phyloP scores from a whole-genome alignment of 345 rosid genomes.

The Alliaria petiolata region DNA sequence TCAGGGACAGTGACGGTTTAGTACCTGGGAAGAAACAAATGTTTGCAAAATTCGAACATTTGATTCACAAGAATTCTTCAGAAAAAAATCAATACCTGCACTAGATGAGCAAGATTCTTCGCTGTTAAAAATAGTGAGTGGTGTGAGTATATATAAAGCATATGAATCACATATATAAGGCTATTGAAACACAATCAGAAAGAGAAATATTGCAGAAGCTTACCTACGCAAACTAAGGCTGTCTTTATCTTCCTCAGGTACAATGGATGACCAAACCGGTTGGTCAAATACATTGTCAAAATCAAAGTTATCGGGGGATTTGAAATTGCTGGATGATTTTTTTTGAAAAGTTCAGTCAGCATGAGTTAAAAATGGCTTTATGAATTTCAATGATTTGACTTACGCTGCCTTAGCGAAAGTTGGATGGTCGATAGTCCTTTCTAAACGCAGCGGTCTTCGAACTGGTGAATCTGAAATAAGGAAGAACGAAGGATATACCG shows the following conservation, averaged over 20 bases:
- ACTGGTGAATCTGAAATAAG: conserved; percentile 39
- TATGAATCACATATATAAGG: too few relatives aligned
- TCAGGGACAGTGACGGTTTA: conserved; percentile 1
- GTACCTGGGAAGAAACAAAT: not conserved
- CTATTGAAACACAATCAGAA: too few relatives aligned
- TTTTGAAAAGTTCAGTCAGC: not conserved
- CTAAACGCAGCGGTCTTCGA: conserved; percentile 35
- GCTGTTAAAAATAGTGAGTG: conserved; percentile 43
- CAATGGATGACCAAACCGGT: conserved; percentile 38
- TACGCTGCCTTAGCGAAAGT: conserved; percentile 35
- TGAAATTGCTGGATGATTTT: conserved; percentile 5
- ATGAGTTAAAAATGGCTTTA: not conserved
- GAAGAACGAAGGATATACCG: conserved; percentile 13
- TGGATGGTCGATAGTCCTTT: conserved; percentile 28
- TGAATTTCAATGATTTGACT: conserved; percentile 15
- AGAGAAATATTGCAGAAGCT: conserved; percentile 16
- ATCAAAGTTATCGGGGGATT: not conserved
- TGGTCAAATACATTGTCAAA: conserved; percentile 29
- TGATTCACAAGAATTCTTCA: conserved; percentile 5
- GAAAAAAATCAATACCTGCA: conserved; percentile 52
- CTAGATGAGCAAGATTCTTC: conserved; percentile 86
- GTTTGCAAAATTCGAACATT: conserved; percentile 2
- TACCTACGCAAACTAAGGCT: conserved; percentile 56
- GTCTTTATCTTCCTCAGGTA: conserved; percentile 47
- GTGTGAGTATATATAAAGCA: conserved; percentile 8